Percentiles rank a stretch among this genome's conserved stretches.
These are phyloP conservation scores for Torulaspora quercuum DNA, from an alignment of 805 yeast species.

Conservation along the genomic window DNA sequence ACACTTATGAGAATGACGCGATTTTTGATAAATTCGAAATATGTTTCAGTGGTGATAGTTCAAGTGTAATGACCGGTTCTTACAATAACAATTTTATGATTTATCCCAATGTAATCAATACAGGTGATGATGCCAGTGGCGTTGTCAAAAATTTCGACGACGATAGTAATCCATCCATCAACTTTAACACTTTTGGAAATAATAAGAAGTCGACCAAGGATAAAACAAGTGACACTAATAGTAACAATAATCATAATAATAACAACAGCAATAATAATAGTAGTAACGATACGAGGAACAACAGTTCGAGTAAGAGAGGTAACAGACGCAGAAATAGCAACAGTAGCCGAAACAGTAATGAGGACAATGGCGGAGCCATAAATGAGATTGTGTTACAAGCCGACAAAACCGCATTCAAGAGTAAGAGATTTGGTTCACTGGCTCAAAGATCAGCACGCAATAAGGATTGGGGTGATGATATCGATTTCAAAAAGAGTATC, in stretches of 20 bases:
- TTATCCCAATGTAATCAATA: constrained; percentile 74
- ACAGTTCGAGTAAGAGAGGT: constrained; percentile 10
- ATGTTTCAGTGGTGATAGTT: constrained; percentile 88
- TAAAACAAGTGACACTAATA: constrained; percentile 13
- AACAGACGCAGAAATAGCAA: constrained; percentile 13
- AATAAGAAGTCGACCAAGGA: constrained; percentile 11
- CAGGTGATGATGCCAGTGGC: constrained; percentile 23
- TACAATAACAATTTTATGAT: constrained; percentile 96
- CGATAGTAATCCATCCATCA: constrained; percentile 9
- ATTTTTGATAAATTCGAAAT: constrained; percentile 98
- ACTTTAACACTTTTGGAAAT: constrained; percentile 7
- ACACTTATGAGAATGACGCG: constrained; percentile 97
- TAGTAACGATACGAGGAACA: constrained; percentile 11
- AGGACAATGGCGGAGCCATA: constrained; percentile 14
- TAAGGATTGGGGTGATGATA: constrained; percentile 60
- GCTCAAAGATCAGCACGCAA: constrained; percentile 43
- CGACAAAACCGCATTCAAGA: constrained; percentile 94
- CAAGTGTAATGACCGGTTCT: constrained; percentile 92
- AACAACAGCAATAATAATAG: constrained; percentile 11
- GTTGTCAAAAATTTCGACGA: constrained; percentile 18
- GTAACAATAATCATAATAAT: constrained; percentile 8
- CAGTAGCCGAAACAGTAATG: constrained; percentile 11
- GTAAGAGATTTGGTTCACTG: constrained; percentile 36
- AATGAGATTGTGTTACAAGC: constrained; percentile 85
- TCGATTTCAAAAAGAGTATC: constrained; percentile 92